Evolutionary conservation across 371 early-diverging fungal species (phyloP), one percentile per base, ranked within the genome.

Genomic region (Zancudomyces culisetae): DNA sequence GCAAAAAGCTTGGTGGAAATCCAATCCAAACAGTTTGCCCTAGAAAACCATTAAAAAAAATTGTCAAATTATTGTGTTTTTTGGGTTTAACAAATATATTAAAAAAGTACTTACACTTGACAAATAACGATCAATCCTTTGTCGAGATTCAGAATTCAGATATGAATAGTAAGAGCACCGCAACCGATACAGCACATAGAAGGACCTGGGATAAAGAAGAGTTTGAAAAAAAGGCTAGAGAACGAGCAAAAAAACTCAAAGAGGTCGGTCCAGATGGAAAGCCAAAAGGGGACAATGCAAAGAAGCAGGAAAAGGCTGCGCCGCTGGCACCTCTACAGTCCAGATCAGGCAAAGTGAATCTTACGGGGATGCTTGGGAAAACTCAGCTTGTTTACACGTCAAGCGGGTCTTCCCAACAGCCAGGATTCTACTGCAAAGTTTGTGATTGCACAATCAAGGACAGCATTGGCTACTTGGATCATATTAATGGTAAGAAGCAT

Each of bases 401-500:
- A 0, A 56, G 70, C 10, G 75, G 72, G 3, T 68, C 72, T 1
- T 55, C 73, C 27, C 72, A 76, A 48, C 86, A 88, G 61, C 89
- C 91, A 1, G 94, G 94, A 15, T 94, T 82, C 55, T 87, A 86
- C 59, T 94, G 94, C 66, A 76, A 83, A 59, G 75, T 71, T 1
- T 91, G 94, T 58, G 87, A 94, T 59, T 74, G 81, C 49, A 78
- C 80, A 1, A 70, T 87, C 47, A 89, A 89, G 58, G 92, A 91
- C 64, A 85, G 81, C 57, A 73, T 78, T 26, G 79, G 74, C 30
- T 94, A 79, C 50, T 65, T 90, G 55, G 92, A 90, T 59, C 92
- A 94, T 54, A 79, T 87, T 53, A 94, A 91, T 62, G 88, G 90
- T 43, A 72, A 73, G 58, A 82, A 85, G 53, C 94, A 85, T 66